A percentile compares a stretch with the other conserved stretches of the same genome.
These are phyloP conservation scores for Saururus chinensis DNA, from an alignment of 164 flowering plant species.

Conservation along the genomic window DNA sequence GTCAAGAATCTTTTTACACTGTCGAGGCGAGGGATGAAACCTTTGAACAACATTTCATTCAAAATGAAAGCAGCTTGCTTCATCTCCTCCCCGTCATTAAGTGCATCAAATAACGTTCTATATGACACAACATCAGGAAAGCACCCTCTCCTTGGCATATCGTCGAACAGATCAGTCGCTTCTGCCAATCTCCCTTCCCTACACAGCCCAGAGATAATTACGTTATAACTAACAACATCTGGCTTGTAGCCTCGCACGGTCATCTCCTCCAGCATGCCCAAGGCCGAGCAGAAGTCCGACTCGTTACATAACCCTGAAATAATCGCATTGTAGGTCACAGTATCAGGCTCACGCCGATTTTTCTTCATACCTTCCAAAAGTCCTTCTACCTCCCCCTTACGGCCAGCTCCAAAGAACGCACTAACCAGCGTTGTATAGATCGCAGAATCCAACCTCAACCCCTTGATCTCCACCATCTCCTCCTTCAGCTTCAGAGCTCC, in stretches of 20 bases:
- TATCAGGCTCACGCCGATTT: conserved; percentile 41
- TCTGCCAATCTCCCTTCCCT: conserved; percentile 45
- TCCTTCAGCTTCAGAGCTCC: conserved; percentile 49
- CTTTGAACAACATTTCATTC: conserved; percentile 74
- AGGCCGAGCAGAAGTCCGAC: conserved; percentile 42
- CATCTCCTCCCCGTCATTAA: conserved; percentile 29
- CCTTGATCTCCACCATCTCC: conserved; percentile 32
- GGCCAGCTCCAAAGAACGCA: conserved; percentile 39
- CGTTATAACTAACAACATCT: conserved; percentile 52
- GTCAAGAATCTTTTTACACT: conserved; percentile 29
- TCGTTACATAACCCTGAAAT: conserved; percentile 49
- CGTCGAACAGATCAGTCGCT: conserved; percentile 55
- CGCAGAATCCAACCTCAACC: conserved; percentile 29
- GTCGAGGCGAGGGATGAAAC: conserved; percentile 26
- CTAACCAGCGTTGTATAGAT: conserved; percentile 52
- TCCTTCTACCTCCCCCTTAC: conserved; percentile 31
- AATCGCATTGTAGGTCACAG: conserved; percentile 52
- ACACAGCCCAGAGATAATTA: conserved; percentile 37
- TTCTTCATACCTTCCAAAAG: conserved; percentile 50
- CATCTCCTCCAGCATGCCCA: conserved; percentile 39
- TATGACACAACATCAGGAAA: conserved; percentile 64
- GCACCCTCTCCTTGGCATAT: conserved; percentile 66
- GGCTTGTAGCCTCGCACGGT: conserved; percentile 32
- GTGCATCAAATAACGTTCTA: conserved; percentile 49
- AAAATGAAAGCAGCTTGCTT: conserved; percentile 46